Evolutionary conservation across 2,329 filamentous ascomycete genomes (phyloP).

Genomic region (Graphilbum fragrans): DNA sequence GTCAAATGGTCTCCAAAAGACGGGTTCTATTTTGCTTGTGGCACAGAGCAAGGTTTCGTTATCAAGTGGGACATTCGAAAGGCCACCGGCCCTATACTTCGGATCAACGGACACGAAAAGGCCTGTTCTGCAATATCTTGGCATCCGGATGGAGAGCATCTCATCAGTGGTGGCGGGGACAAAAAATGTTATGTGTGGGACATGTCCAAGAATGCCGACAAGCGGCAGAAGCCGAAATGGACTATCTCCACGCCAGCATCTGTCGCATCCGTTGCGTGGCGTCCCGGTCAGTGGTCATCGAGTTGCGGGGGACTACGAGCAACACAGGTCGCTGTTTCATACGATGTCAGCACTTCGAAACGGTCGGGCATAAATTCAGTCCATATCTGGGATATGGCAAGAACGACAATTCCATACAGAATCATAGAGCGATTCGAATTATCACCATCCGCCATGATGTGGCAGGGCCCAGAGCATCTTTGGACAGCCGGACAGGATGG

Average conservation of each 20-base stretch:
- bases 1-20: constrained; percentile 54
- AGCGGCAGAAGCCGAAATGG: constrained; percentile 52
- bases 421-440: constrained; percentile 48
- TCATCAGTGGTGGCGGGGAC: constrained; percentile 52
- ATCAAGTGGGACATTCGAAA: constrained; percentile 54
- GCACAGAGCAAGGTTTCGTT: constrained; percentile 48
- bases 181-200: constrained; percentile 55
- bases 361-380: constrained; percentile 45
- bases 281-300: constrained; percentile 54
- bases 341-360: constrained; percentile 43
- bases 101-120: constrained; percentile 50
- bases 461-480: constrained; percentile 52
- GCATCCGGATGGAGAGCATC: constrained; percentile 56
- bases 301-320: constrained; percentile 40
- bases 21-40: constrained; percentile 51
- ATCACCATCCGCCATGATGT: constrained; percentile 45
- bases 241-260: constrained; percentile 49
- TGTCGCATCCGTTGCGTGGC: constrained; percentile 47
- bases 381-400: constrained; percentile 57
- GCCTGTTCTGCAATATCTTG: constrained; percentile 49
- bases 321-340: constrained; percentile 50
- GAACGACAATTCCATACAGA: constrained; percentile 55
- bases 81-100: constrained; percentile 36
- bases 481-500: constrained; percentile 55
- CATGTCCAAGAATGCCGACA: constrained; percentile 44